Evolutionary conservation across 2,329 filamentous ascomycete genomes (phyloP).

Genomic region (Sporothrix inflata): DNA sequence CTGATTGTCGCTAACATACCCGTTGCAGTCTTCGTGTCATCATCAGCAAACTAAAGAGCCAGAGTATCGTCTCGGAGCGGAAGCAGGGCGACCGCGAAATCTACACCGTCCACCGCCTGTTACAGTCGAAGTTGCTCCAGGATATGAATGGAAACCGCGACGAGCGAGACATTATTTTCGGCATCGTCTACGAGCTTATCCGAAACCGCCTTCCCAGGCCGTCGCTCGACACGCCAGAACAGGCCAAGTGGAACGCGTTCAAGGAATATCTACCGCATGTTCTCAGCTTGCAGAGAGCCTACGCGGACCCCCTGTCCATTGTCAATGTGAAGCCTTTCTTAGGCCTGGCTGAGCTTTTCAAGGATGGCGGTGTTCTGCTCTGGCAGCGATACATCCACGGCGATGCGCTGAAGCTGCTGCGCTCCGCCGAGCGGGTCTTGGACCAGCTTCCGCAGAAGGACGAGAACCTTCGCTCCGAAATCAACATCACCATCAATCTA

Average conservation of each 20-base stretch:
- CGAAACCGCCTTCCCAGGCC: slow-evolving; percentile 30
- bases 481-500: slow-evolving; percentile 32
- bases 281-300: slow-evolving; percentile 32
- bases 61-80: slow-evolving; percentile 29
- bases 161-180: slow-evolving; percentile 31
- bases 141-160: slow-evolving; percentile 28
- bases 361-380: slow-evolving; percentile 32
- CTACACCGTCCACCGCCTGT: slow-evolving; percentile 31
- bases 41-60: slow-evolving; percentile 32
- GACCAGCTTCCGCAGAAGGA: slow-evolving; percentile 18
- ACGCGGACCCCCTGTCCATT: slow-evolving; percentile 31
- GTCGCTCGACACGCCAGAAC: slow-evolving; percentile 32
- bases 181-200: slow-evolving; percentile 30
- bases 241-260: slow-evolving; percentile 31
- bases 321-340: slow-evolving; percentile 32
- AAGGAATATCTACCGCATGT: slow-evolving; percentile 33
- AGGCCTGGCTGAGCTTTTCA: slow-evolving; percentile 32
- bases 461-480: slow-evolving; percentile 28
- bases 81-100: slow-evolving; percentile 27
- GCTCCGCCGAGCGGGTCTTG: slow-evolving; percentile 31
- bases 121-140: slow-evolving; percentile 29
- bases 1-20: no score
- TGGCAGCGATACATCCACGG: slow-evolving; percentile 32
- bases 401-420: slow-evolving; percentile 31
- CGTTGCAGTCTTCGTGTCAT: slow-evolving; percentile 30